Evolutionary conservation across 163 green algal genomes (phyloP).

Genomic region (Scenedesmus sp.): DNA sequence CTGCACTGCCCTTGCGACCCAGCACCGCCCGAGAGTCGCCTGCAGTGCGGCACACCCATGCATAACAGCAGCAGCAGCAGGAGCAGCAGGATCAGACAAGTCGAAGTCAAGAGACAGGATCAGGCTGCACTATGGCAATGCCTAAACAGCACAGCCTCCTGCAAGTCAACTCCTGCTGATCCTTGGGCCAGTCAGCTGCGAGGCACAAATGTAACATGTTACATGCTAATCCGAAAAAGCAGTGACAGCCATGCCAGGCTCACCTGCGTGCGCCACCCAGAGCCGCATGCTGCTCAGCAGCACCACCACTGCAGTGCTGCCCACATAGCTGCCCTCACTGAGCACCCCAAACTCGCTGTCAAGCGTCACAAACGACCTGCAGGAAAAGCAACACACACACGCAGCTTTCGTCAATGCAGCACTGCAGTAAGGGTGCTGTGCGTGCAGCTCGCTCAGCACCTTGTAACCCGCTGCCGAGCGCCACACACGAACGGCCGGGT

Average conservation of each 20-base stretch:
- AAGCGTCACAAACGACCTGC: constrained; percentile 44
- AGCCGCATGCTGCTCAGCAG: constrained; percentile 77
- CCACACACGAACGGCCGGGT: constrained; percentile 31
- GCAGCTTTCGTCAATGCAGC: not conserved
- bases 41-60: constrained; percentile 10
- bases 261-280: constrained; percentile 89
- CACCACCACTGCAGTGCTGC: constrained; percentile 89
- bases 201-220: not conserved
- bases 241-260: not conserved
- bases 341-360: constrained; percentile 48
- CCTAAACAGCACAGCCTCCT: no score
- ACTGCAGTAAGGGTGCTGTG: not conserved
- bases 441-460: not conserved
- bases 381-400: not conserved
- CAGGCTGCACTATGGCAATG: no score
- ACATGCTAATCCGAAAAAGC: no score
- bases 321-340: constrained; percentile 64
- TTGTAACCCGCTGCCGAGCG: constrained; percentile 35
- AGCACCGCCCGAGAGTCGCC: constrained; percentile 91
- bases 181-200: constrained; percentile 54
- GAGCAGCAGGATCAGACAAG: not conserved
- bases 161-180: not conserved
- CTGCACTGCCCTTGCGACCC: constrained; percentile 63
- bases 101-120: not conserved
- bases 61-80: not conserved